Evolutionary conservation across 805 yeast genomes (phyloP).

Genomic region (Kodamaea lidongshanica): DNA sequence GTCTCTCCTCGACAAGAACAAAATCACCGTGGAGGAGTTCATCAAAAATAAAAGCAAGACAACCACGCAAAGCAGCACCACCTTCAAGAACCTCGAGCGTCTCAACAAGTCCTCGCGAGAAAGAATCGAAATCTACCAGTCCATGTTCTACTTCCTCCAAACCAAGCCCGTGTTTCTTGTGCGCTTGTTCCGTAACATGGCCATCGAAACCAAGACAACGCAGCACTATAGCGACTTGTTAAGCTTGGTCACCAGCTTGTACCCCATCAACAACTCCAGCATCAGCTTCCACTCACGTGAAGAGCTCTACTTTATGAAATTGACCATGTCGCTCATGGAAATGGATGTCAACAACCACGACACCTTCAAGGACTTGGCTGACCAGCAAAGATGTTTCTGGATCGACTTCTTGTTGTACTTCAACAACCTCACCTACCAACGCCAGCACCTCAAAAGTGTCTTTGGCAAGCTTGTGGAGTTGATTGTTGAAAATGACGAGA

Average conservation of each 20-base stretch:
- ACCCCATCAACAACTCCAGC: slow-evolving; percentile 26
- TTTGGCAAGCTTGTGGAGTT: slow-evolving; percentile 34
- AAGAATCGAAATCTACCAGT: slow-evolving; percentile 65
- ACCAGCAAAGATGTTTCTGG: slow-evolving; percentile 37
- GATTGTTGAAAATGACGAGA: slow-evolving; percentile 41
- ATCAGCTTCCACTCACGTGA: slow-evolving; percentile 51
- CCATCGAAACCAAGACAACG: slow-evolving; percentile 6
- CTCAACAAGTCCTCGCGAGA: slow-evolving; percentile 39
- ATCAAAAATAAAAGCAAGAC: slow-evolving; percentile 36
- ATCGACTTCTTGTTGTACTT: slow-evolving; percentile 37
- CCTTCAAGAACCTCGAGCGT: slow-evolving; percentile 21
- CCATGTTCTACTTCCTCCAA: slow-evolving; percentile 74
- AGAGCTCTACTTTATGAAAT: slow-evolving; percentile 57
- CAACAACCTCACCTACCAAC: slow-evolving; percentile 44
- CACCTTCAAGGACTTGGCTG: slow-evolving; percentile 34
- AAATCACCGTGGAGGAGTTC: slow-evolving; percentile 71
- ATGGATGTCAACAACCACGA: slow-evolving; percentile 14
- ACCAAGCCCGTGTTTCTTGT: slow-evolving; percentile 73
- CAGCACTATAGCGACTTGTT: slow-evolving; percentile 19
- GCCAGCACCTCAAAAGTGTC: slow-evolving; percentile 37
- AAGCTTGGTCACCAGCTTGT: slow-evolving; percentile 19
- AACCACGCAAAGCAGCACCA: slow-evolving; percentile 16
- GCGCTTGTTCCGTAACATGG: slow-evolving; percentile 35
- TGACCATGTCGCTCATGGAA: slow-evolving; percentile 43
- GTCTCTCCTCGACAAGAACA: slow-evolving; percentile 70